Evolutionary conservation across 805 yeast species (phyloP).

Genomic region (Ogataea sp.): DNA sequence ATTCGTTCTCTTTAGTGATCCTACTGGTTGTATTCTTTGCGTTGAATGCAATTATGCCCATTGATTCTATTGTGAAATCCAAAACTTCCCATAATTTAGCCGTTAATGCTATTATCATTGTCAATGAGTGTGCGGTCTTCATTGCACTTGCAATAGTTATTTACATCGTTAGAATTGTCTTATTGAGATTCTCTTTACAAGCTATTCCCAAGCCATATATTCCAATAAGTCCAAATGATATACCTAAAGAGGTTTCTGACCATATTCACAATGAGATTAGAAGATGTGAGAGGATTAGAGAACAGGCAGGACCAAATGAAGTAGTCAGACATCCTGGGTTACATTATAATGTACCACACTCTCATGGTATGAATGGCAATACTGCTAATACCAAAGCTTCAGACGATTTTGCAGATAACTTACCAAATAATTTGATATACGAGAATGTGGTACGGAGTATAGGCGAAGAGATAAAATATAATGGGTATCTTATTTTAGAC

Average conservation of each 20-base stretch:
- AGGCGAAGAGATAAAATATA: conserved; percentile 49
- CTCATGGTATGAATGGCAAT: no score
- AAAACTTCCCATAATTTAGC: conserved; percentile 51
- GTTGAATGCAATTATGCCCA: conserved; percentile 63
- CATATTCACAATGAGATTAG: conserved; percentile 32
- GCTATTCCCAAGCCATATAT: conserved; percentile 77
- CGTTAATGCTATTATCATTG: conserved; percentile 73
- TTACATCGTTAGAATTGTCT: conserved; percentile 51
- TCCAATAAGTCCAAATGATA: conserved; percentile 54
- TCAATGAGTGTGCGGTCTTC: conserved; percentile 60
- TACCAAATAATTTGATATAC: conserved; percentile 28
- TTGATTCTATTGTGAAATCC: conserved; percentile 65
- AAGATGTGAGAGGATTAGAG: conserved; percentile 33
- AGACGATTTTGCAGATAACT: background rate
- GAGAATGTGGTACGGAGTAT: conserved; percentile 54
- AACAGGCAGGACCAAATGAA: conserved; percentile 33
- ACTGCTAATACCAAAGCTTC: no score
- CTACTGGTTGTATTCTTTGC: conserved; percentile 39
- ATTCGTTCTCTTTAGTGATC: conserved; percentile 34
- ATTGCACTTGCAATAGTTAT: conserved; percentile 39
- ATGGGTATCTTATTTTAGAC: conserved; percentile 28
- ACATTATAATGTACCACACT: no score
- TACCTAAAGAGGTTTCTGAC: conserved; percentile 38
- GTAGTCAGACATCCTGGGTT: conserved; percentile 45
- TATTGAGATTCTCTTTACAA: conserved; percentile 47